Conservation (phyloP, 352 stramenopile genomes). For the Phytopythium litorale region DNA sequence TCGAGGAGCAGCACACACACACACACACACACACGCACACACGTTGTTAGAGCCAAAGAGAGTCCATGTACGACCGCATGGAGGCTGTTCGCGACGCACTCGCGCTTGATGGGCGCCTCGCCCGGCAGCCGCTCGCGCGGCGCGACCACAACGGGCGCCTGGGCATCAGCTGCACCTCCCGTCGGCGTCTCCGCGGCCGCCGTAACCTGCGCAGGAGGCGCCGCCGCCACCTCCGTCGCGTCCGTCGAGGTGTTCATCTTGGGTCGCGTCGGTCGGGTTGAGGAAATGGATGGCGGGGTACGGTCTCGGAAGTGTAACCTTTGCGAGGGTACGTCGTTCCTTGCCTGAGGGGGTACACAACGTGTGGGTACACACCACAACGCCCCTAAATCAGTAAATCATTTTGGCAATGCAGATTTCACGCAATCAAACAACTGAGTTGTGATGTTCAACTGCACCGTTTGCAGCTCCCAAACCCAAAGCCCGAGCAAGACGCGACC, state of each 20-base stretch:
- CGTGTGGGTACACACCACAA: too few species aligned
- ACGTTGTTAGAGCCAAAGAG: neutral
- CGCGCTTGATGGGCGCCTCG: constrained; percentile 34
- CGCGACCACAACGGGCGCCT: neutral
- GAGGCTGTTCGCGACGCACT: neutral
- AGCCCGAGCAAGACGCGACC: too few species aligned
- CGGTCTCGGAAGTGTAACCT: neutral
- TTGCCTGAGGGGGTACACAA: neutral
- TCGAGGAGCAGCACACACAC: too few species aligned
- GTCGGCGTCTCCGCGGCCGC: neutral
- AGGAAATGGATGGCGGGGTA: neutral
- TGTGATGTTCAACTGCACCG: too few species aligned
- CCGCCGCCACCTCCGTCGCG: neutral
- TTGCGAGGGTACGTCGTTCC: neutral
- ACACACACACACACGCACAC: too few species aligned
- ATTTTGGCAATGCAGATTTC: too few species aligned
- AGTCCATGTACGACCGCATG: neutral
- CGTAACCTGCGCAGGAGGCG: neutral
- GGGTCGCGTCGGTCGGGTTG: neutral
- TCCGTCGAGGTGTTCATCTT: neutral
- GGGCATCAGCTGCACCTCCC: neutral
- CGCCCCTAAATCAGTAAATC: too few species aligned
- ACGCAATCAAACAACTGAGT: too few species aligned
- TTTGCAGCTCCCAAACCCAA: too few species aligned
- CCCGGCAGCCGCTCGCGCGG: constrained; percentile 13